Evolutionary conservation across 2,329 filamentous ascomycete species (phyloP), one percentile per base, ranked within the genome.

Genomic region (Trichoderma citrinoviride): DNA sequence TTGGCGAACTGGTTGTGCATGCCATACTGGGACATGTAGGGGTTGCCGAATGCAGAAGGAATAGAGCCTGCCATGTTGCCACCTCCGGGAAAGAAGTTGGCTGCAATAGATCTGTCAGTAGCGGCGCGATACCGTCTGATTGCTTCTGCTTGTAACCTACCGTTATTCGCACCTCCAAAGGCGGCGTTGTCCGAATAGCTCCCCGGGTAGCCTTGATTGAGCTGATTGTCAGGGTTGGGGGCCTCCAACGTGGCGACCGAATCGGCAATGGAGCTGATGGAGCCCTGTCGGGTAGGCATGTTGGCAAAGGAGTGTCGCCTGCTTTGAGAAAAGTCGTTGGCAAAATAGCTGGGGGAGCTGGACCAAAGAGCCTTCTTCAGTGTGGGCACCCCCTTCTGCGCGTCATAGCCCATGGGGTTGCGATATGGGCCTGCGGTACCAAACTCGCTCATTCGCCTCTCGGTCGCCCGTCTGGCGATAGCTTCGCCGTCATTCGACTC

Each of bases 301-400:
- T 88, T 88, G 58, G 87, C 91, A 73, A 95, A 92, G 1, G 91
- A 94, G 75, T 94, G 91, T 29, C 91, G 87, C 66, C 91, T 85
- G 71, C 90, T 92, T 71, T 93, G 90, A 14, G 88, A 86, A 33
- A 87, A 80, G 67, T 91, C 88, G 4, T 80, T 81, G 25, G 85
- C 82, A 50, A 85, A 83, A 73, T 91, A 90, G 1, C 85, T 87
- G n/a, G 88, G 81, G 6, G 87, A 87, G 70, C 85, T 90, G 69
- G 90, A 88, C 90, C 90, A 93, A 67, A 86, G 85, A 4, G 83
- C 86, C 71, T 86, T 89, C 75, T 88, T 89, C 8, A 89, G 80
- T 43, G 74, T 76, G 58, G 73, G 68, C 69, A 84, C 87, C 66
- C 90, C 87, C 70, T 88, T 89, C 64, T 86, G 81, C 65, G 84